These are phyloP conservation scores for Kregervanrija delftensis DNA, from an alignment of 805 yeast species.

Conservation along the genomic window DNA sequence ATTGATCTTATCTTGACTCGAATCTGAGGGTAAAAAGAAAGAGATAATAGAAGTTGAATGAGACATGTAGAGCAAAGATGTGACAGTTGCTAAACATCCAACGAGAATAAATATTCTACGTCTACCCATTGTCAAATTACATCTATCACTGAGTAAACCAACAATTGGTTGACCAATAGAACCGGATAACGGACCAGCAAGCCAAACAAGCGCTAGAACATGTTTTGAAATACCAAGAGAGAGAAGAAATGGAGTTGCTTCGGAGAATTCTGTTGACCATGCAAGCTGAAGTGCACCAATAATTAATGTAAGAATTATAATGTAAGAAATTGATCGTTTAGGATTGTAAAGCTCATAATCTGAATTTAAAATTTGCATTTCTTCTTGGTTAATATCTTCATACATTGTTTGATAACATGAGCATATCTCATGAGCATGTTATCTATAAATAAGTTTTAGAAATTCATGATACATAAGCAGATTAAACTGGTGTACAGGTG, in stretches of 20 bases:
- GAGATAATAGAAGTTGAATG: conserved; percentile 38
- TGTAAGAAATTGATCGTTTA: conserved; percentile 35
- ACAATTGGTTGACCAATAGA: conserved; percentile 58
- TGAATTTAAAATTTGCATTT: background rate
- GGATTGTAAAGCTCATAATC: conserved; percentile 29
- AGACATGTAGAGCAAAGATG: conserved; percentile 38
- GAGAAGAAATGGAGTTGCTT: conserved; percentile 55
- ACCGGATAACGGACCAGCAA: conserved; percentile 62
- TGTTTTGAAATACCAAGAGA: conserved; percentile 57
- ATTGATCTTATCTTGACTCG: conserved; percentile 20
- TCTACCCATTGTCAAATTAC: conserved; percentile 39
- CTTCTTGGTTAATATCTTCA: too few species aligned
- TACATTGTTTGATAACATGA: too few species aligned
- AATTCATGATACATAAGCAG: too few species aligned
- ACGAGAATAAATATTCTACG: conserved; percentile 50
- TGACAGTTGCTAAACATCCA: conserved; percentile 43
- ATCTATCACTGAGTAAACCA: conserved; percentile 51
- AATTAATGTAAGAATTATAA: conserved; percentile 38
- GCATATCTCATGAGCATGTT: too few species aligned
- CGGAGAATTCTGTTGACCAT: conserved; percentile 61
- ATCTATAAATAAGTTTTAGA: too few species aligned
- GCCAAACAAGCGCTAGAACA: conserved; percentile 52
- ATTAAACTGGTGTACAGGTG: too few species aligned
- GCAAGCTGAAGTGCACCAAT: conserved; percentile 57
- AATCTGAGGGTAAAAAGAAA: conserved; percentile 19